Conservation (phyloP, 2,329 filamentous ascomycete genomes). For the Scedosporium aurantiacum region DNA sequence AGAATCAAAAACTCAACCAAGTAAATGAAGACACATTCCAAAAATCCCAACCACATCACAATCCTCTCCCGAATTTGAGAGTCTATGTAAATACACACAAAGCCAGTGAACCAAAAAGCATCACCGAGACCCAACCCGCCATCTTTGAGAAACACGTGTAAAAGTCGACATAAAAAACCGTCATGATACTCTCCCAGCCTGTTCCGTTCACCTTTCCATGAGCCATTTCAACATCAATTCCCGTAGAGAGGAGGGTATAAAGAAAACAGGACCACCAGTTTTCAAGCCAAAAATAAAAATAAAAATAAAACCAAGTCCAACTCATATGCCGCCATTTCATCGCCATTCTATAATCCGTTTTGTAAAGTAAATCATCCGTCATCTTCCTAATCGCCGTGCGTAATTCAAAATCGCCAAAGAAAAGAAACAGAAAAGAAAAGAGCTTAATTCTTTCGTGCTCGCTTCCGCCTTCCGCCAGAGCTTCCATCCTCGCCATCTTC, state of each 20-base stretch:
- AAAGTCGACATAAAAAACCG: too few relatives aligned
- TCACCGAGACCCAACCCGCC: too few relatives aligned
- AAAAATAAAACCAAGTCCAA: not conserved
- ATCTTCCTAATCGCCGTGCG: too few relatives aligned
- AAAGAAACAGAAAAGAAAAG: not conserved
- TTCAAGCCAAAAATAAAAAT: not conserved
- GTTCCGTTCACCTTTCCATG: not conserved
- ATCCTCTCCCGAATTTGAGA: too few relatives aligned
- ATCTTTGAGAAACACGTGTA: too few relatives aligned
- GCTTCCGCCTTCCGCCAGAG: conserved; percentile 5
- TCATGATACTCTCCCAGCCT: not conserved
- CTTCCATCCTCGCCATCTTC: conserved; percentile 30
- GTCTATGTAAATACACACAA: too few relatives aligned
- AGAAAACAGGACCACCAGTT: not conserved
- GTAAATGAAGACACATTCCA: too few relatives aligned
- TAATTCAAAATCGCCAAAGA: not conserved
- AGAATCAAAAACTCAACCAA: too few relatives aligned
- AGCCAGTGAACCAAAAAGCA: too few relatives aligned
- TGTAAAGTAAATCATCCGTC: not conserved
- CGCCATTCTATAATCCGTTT: not conserved
- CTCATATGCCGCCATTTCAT: not conserved
- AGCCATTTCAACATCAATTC: not conserved
- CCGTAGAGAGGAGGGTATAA: not conserved
- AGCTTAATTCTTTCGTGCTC: not conserved
- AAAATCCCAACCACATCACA: too few relatives aligned